phyloP scores from a whole-genome alignment of 192 early-diverging fungal genomes.

The Thamnidium elegans region DNA sequence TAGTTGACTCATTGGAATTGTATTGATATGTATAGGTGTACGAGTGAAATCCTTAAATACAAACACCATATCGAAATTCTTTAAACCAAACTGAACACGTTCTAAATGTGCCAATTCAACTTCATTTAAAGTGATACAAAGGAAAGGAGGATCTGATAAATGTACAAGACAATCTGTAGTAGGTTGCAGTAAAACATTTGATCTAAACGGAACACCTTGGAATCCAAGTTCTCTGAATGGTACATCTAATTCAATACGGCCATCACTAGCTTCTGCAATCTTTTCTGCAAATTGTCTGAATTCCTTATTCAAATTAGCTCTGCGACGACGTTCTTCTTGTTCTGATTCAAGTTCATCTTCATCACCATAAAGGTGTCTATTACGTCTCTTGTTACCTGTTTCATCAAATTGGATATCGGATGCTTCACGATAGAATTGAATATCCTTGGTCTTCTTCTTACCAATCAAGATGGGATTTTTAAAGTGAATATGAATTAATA shows the following conservation, averaged over 20 bases:
- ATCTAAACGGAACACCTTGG: constrained; percentile 87
- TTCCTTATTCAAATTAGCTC: constrained; percentile 85
- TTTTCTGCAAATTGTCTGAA: constrained; percentile 91
- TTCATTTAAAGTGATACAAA: constrained; percentile 86
- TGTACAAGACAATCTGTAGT: constrained; percentile 97
- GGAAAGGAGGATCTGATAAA: constrained; percentile 88
- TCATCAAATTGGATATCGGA: constrained; percentile 95
- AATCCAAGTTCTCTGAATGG: constrained; percentile 94
- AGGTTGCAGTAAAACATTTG: constrained; percentile 91
- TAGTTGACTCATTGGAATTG: constrained; percentile 86
- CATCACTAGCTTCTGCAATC: constrained; percentile 78
- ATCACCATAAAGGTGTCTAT: constrained; percentile 88
- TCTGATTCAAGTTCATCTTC: constrained; percentile 97
- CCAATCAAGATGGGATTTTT: constrained; percentile 97
- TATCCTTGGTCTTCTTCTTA: constrained; percentile 97
- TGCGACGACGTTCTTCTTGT: constrained; percentile 88
- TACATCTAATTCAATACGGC: constrained; percentile 84
- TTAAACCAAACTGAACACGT: constrained; percentile 94
- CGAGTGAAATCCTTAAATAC: constrained; percentile 92
- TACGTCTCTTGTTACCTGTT: constrained; percentile 87
- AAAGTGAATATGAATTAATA: constrained; percentile 92
- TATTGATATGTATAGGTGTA: constrained; percentile 92
- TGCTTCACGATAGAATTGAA: constrained; percentile 98
- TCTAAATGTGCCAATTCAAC: constrained; percentile 96
- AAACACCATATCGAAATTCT: constrained; percentile 99